Base-by-base conservation (phyloP, 202 grass and related monocot genomes). In the Zizania palustris region DNA sequence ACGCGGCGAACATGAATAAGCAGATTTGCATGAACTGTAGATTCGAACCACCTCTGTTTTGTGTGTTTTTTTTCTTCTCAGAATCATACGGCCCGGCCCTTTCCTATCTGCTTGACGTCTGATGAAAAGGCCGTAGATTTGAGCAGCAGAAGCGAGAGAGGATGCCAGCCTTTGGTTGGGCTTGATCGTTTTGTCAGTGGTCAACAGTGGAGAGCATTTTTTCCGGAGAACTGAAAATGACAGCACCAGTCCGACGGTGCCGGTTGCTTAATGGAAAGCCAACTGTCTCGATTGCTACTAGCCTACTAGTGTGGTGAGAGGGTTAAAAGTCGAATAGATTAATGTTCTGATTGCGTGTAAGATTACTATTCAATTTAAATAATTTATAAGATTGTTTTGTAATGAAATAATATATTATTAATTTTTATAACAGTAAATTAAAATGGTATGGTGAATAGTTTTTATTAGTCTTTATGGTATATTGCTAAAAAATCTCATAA, bases 1-100 rank as follows among this genome's bases (percentile, higher is more conserved):
- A 75, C 60, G 63, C 51, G 60, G 56, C 66, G 80, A 80, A 84
- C 80, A 69, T 71, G 42, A 80, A 80, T 63, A 49, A 80, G 65
- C 49, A 48, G 57, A 46, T 74, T 87, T 74, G 53, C 41, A 70
- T 80, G 8, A 73, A 64, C 19, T 33, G 15, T 88, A 70, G 22
- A 21, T 67, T 9, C 63, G 9, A 63, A 44, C 84, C n/a, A 62
- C 36, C 40, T 48, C 37, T 71, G 60, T 63, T 22, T 12, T 59
- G 9, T 18, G 18, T 40, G 28, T 64, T 70, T 62, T 62, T n/a
- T n/a, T n/a, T n/a, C n/a, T n/a, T 48, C 42, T 1, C 49, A 67
- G 5, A 1, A 0, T 74, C 19, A 4, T 38, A 13, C n/a, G n/a
- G n/a, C n/a, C n/a, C n/a, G n/a, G n/a, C n/a, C n/a, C n/a, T n/a